Percentiles rank a stretch among this genome's conserved stretches.
Conservation (phyloP, 1,284 basidiomycete species). For the Apiotrichum porosum region DNA sequence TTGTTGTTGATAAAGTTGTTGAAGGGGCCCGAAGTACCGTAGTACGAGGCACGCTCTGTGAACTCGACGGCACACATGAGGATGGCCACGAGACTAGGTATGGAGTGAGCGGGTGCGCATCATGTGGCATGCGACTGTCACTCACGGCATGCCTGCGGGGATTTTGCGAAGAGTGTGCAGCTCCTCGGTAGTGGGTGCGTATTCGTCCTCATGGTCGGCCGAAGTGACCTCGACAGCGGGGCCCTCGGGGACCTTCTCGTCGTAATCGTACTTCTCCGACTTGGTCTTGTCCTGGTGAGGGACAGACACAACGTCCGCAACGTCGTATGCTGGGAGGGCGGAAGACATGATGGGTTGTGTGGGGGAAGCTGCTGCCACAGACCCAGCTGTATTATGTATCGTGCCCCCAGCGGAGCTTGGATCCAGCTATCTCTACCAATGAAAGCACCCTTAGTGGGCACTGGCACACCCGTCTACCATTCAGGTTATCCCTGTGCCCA, state of each 20-base stretch:
- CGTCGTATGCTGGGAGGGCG: not conserved
- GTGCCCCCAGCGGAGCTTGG: too few relatives aligned
- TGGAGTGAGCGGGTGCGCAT: not conserved
- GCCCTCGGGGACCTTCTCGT: not conserved
- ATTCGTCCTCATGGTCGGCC: not conserved
- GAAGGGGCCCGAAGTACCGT: slow-evolving; percentile 6
- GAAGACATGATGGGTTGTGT: too few relatives aligned
- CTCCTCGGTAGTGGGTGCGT: slow-evolving; percentile 63
- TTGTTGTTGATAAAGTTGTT: slow-evolving; percentile 39
- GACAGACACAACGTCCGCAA: not conserved
- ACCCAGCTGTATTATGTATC: too few relatives aligned
- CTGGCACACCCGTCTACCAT: too few relatives aligned
- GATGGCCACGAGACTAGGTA: slow-evolving; percentile 16
- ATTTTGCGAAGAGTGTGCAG: slow-evolving; percentile 58
- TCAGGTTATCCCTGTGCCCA: too few relatives aligned
- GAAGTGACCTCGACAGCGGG: not conserved
- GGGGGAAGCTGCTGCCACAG: too few relatives aligned
- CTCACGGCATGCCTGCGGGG: slow-evolving; percentile 23
- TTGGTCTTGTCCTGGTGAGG: not conserved
- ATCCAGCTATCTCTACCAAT: too few relatives aligned
- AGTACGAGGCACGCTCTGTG: slow-evolving; percentile 33
- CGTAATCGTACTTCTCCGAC: not conserved
- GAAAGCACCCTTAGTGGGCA: too few relatives aligned
- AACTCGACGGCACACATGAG: slow-evolving; percentile 46
- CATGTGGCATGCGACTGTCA: not conserved